Base-by-base conservation (phyloP, 2,329 filamentous ascomycete genomes). In the Aureobasidium sp. region DNA sequence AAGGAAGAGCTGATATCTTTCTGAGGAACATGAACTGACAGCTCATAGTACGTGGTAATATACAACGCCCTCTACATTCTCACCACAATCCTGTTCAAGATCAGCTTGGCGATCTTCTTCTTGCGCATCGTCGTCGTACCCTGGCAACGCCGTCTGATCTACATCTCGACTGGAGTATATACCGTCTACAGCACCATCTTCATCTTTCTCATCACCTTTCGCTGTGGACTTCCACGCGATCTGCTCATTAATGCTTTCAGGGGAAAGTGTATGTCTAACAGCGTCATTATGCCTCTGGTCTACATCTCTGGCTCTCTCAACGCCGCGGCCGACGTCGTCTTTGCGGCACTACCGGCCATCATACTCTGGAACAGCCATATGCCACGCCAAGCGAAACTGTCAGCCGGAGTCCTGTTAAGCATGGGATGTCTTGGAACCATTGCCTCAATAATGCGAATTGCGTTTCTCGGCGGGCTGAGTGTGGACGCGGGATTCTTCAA, bases 31-130 rank as follows among this genome's bases (percentile, higher is more conserved):
- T 35, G 11, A 39, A 14, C 51, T 53, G 40, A 53, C 19, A 1
- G 12, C 16, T 16, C 12, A 10, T 7, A 48, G 42, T 49, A 37
- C 16, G 40, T 44, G 27, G 21, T 58, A 12, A 38, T 34, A 1
- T 52, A 30, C 22, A 55, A 45, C 11, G 29, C 53, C 10, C 39
- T 52, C 21, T 58, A 58, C 30, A 12, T 55, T 6, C 35, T 55
- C 19, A 55, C 55, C 34, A 53, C 52, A 7, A 42, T 56, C n/a
- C 37, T 56, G 4, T 50, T 58, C 47, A 58, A 58, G 19, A 53
- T 58, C 21, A 40, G 50, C n/a, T 14, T 58, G 16, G 54, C 54
- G 12, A 45, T 56, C 37, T 58, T 58, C 52, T 58, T 58, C 47
- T 47, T 58, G 1, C 35, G 56, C 4, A 55, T 58, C 30, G 50